Base-by-base conservation (phyloP, 2,329 filamentous ascomycete genomes). In the Venturia pyrina region DNA sequence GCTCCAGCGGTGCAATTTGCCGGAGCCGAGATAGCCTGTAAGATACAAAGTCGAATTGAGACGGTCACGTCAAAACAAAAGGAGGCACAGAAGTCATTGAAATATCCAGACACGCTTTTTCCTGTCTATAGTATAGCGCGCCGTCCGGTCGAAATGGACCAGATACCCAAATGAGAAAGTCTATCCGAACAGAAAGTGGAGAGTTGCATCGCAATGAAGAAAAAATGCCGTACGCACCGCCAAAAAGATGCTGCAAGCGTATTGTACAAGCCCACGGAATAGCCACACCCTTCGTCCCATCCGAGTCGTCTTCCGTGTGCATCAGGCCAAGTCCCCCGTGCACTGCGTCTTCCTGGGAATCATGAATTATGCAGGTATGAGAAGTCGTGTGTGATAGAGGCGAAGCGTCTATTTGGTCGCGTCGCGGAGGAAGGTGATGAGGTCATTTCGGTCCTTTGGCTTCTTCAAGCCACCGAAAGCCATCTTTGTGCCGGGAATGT, bases 401-500 rank as follows among this genome's bases (percentile, higher is more conserved):
- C 71, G 76, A 21, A 57, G 53, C 53, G 74, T 83, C 81, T 90
- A 91, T 81, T 82, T 81, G 75, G 87, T 90, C 74, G 85, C 78
- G 70, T 89, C 82, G 79, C 85, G 83, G 77, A 91, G 84, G 86
- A 80, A 90, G 75, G 91, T 92, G 87, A 99, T 96, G 75, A 99
- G 85, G 82, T 99, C 93, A 80, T 98, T 96, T 80, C 95, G 87
- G 85, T 98, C 95, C 90, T 98, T 98, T 78, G 87, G 87, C 91
- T 99, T 99, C 93, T 99, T 99, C 78, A 99, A 87, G 80, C 95
- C 95, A 83, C 95, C 95, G 79, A 98, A 99, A 75, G 95, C 95
- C 95, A 99, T 99, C 91, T 98, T 99, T 84, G 95, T 99, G 74
- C 95, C 95, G 73, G 95, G 95, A 71, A 99, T 97, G 88, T 93